phyloP scores from a whole-genome alignment of 345 rosid genomes.

The Bruguiera sexangula region DNA sequence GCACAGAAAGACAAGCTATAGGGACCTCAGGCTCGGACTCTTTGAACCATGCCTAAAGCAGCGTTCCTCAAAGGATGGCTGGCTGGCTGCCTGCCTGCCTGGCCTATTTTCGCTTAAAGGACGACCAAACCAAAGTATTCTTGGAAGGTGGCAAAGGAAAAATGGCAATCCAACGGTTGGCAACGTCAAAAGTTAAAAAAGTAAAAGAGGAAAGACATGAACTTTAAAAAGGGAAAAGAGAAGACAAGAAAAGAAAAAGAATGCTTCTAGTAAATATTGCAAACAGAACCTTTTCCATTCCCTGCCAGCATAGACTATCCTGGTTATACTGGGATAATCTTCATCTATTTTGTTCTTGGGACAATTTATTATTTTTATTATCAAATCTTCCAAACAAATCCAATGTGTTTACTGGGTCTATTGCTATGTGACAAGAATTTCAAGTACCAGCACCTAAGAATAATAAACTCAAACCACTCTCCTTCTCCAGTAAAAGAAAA shows the following conservation, averaged over 20 bases:
- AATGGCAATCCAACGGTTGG: conserved; percentile 21
- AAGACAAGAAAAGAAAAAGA: neutral
- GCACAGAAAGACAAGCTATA: conserved; percentile 5
- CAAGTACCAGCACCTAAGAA: no score
- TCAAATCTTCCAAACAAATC: no score
- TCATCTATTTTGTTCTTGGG: no score
- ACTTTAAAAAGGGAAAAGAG: neutral
- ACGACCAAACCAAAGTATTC: conserved; percentile 12
- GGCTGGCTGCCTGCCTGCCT: neutral
- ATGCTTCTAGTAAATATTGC: neutral
- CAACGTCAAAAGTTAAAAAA: conserved; percentile 6
- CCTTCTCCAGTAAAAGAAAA: neutral
- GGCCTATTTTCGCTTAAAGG: conserved; percentile 10
- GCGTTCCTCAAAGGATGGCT: conserved; percentile 16
- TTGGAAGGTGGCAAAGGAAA: conserved; percentile 18
- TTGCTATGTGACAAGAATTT: no score
- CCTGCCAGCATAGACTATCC: no score
- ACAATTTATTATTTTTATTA: no score
- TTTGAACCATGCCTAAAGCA: conserved; percentile 19
- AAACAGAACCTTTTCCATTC: neutral
- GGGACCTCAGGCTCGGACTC: conserved; percentile 13
- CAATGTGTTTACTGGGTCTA: no score
- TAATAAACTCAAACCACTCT: neutral
- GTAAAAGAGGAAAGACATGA: neutral
- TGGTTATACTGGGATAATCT: no score